Percentiles rank a stretch among this genome's conserved stretches.
phyloP scores from a whole-genome alignment of 1,284 basidiomycete genomes.

The Cryptococcus sp. region DNA sequence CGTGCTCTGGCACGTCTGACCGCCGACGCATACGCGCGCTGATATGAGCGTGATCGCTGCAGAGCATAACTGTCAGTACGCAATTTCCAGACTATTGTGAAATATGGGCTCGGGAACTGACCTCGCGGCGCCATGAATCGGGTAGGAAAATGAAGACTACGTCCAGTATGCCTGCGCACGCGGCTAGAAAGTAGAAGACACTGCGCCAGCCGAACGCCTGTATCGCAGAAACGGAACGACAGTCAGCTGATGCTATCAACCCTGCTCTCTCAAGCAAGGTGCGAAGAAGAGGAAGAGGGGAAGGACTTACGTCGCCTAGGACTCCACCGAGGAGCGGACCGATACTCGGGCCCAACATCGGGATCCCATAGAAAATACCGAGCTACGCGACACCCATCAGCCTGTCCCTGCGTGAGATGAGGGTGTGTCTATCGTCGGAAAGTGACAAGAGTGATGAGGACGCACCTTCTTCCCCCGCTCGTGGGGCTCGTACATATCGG shows the following conservation, averaged over 20 bases:
- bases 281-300: neutral
- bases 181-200: constrained; percentile 77
- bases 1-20: constrained; percentile 41
- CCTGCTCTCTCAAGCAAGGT: neutral
- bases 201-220: constrained; percentile 72
- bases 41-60: constrained; percentile 70
- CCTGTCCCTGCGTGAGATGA: neutral
- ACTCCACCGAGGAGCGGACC: constrained; percentile 72
- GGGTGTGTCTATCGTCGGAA: neutral
- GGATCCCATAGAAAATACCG: constrained; percentile 52
- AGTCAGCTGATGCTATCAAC: neutral
- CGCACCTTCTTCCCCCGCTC: constrained; percentile 69
- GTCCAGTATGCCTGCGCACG: constrained; percentile 63
- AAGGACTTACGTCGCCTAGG: constrained; percentile 53
- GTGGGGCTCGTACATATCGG: constrained; percentile 74
- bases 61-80: neutral
- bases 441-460: neutral
- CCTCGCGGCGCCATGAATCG: constrained; percentile 77
- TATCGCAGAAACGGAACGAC: neutral
- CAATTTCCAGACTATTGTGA: no score
- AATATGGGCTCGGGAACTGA: constrained; percentile 7
- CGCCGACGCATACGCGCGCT: constrained; percentile 57
- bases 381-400: constrained; percentile 28
- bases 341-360: constrained; percentile 61
- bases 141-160: constrained; percentile 67